A percentile compares a stretch with the other conserved stretches of the same genome.
Evolutionary conservation across 2,329 filamentous ascomycete genomes (phyloP).

Genomic region (Fusarium globosum): DNA sequence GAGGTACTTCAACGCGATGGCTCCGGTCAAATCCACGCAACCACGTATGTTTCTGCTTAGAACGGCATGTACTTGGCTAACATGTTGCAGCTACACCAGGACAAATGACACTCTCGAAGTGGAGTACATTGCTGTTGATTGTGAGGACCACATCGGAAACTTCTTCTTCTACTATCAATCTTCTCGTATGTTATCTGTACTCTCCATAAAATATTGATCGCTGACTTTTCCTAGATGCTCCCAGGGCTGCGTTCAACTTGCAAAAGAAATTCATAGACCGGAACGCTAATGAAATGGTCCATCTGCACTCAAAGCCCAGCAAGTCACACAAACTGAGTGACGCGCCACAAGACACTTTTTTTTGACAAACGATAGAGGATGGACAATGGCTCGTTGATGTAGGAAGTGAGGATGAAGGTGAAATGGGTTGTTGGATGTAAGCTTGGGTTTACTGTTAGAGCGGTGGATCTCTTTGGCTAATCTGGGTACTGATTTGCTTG

Average conservation of each 20-base stretch:
- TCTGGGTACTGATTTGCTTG: fast-evolving
- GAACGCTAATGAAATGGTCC: not conserved
- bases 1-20: not conserved
- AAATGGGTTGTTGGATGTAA: fast-evolving
- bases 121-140: not conserved
- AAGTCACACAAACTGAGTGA: not conserved
- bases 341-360: not conserved
- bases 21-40: not conserved
- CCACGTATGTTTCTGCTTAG: not conserved
- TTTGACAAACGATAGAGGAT: not conserved
- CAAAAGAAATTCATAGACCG: fast-evolving
- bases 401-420: fast-evolving
- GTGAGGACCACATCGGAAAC: not conserved
- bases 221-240: not conserved
- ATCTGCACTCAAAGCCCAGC: fast-evolving
- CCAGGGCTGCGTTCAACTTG: fast-evolving
- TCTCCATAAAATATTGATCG: fast-evolving
- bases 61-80: not conserved
- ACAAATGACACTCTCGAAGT: too few relatives aligned
- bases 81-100: not conserved
- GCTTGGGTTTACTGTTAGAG: not conserved
- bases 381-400: fast-evolving
- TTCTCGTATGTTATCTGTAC: not conserved
- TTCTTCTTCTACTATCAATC: not conserved
- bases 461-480: not conserved